Evolutionary conservation across 345 rosid genomes (phyloP).

Genomic region (Salix dunnii): DNA sequence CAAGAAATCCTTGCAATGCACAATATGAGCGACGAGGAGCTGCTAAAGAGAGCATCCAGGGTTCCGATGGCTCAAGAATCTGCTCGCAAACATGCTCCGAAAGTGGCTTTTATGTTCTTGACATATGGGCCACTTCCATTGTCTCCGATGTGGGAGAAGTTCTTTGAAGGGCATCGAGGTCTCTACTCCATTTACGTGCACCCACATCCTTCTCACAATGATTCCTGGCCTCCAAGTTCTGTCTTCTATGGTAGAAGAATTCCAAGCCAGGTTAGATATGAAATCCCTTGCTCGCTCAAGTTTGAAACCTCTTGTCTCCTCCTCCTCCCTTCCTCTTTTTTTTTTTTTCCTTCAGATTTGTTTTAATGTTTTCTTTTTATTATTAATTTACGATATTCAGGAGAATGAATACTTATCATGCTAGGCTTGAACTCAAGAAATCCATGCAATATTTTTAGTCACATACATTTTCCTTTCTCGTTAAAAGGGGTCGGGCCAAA

Average conservation of each 20-base stretch:
- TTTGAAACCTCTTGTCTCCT: not conserved
- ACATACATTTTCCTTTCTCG: too few species aligned
- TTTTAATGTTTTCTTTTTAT: too few species aligned
- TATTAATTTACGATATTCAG: too few species aligned
- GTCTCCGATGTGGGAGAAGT: conserved; percentile 23
- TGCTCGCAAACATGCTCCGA: not conserved
- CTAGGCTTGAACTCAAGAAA: too few species aligned
- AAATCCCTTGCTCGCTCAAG: too few species aligned
- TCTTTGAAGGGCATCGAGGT: conserved; percentile 15
- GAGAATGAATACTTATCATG: too few species aligned
- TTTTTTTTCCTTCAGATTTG: too few species aligned
- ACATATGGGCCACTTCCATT: conserved; percentile 15
- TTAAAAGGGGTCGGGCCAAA: too few species aligned
- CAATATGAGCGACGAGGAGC: conserved; percentile 19
- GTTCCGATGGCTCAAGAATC: not conserved
- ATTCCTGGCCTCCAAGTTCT: conserved; percentile 11
- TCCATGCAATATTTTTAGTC: too few species aligned
- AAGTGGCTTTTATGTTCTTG: conserved; percentile 22
- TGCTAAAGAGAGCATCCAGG: conserved; percentile 9
- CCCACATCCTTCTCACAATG: conserved; percentile 1
- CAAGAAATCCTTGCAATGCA: conserved; percentile 2
- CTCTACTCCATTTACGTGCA: conserved; percentile 17
- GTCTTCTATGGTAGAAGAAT: conserved; percentile 13
- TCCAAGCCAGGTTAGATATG: conserved; percentile 18
- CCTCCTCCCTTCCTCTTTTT: not conserved